phyloP scores from a whole-genome alignment of 495 filamentous ascomycete species.

The Penicillium paxilli region DNA sequence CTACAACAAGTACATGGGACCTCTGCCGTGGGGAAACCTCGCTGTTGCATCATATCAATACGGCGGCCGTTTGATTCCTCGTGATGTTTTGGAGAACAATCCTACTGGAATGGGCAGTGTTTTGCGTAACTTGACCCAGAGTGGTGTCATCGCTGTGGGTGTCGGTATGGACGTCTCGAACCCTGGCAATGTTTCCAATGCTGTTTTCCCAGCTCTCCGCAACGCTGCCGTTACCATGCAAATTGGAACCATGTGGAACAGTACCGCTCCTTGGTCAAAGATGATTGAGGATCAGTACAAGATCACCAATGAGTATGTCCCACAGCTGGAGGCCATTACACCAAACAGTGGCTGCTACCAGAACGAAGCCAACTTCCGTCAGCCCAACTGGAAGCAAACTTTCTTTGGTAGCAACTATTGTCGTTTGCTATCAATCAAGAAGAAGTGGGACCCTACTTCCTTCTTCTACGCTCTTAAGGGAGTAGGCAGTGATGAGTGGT shows the following conservation, averaged over 20 bases:
- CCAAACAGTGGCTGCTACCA: conserved; percentile 36
- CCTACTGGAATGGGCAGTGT: conserved; percentile 38
- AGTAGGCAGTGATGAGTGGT: conserved; percentile 57
- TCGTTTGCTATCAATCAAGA: conserved; percentile 39
- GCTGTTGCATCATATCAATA: conserved; percentile 50
- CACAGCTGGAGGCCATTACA: conserved; percentile 47
- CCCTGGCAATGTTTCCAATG: conserved; percentile 44
- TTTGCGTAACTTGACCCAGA: conserved; percentile 38
- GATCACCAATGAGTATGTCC: conserved; percentile 40
- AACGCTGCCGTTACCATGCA: conserved; percentile 49
- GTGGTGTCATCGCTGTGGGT: conserved; percentile 47
- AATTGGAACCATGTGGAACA: conserved; percentile 42
- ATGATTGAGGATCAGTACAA: conserved; percentile 40
- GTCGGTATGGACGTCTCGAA: conserved; percentile 41
- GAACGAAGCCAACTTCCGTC: conserved; percentile 49
- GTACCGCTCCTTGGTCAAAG: conserved; percentile 42
- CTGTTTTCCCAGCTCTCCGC: conserved; percentile 58
- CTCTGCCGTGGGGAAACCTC: conserved; percentile 39
- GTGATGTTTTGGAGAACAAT: conserved; percentile 43
- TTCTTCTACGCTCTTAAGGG: conserved; percentile 62
- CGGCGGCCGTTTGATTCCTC: conserved; percentile 61
- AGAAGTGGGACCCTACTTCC: conserved; percentile 53
- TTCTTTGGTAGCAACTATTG: conserved; percentile 56
- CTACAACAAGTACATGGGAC: conserved; percentile 44
- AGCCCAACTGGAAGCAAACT: conserved; percentile 51